Evolutionary conservation across 176 grass and related monocot species (phyloP), one percentile per base, ranked within the genome.

Genomic region (Aegilops speltoides): DNA sequence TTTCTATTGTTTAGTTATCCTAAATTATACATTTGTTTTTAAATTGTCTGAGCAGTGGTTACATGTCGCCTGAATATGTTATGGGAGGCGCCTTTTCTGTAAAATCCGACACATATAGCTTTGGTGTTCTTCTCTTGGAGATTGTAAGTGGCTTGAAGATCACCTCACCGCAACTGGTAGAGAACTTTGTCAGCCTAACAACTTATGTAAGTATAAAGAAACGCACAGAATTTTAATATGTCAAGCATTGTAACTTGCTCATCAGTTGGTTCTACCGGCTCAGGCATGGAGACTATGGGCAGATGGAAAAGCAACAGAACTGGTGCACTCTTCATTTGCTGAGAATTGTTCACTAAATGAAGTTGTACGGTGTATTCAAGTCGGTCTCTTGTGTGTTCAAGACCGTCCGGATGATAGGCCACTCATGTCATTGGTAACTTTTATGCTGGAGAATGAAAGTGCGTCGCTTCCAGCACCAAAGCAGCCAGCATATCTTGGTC

Each of bases 51-150:
- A 81, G 13, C 38, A 94, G 89, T 9, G 87, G 92, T 32, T 91
- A 94, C 43, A 91, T 94, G 92, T 89, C 92, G 20, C 92, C 92
- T 23, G 89, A 94, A 75, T 94, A 94, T 83, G 89, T 62, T 20
- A 92, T 71, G 90, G 38, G 68, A 2, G 92, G 92, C 1, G 13
- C 67, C n/a, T 88, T 92, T 87, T 94, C 89, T 40, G 68, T 86
- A 26, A 94, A 91, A 54, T 89, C 89, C 0, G 89, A 92, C 57
- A 86, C 88, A 13, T 94, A 87, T 79, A 92, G 89, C 63, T 94
- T 89, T 32, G 92, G 89, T 50, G 92, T 88, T 70, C 63, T 94
- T 13, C 32, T 94, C 5, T 61, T 94, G 76, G 92, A 94, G 77
- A 92, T 89, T 59, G 23, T 94, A 25, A 94, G 89, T 46, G 84